phyloP scores from a whole-genome alignment of 2,329 filamentous ascomycete species.

The Ophiognomonia clavigignenti-juglandacearum region DNA sequence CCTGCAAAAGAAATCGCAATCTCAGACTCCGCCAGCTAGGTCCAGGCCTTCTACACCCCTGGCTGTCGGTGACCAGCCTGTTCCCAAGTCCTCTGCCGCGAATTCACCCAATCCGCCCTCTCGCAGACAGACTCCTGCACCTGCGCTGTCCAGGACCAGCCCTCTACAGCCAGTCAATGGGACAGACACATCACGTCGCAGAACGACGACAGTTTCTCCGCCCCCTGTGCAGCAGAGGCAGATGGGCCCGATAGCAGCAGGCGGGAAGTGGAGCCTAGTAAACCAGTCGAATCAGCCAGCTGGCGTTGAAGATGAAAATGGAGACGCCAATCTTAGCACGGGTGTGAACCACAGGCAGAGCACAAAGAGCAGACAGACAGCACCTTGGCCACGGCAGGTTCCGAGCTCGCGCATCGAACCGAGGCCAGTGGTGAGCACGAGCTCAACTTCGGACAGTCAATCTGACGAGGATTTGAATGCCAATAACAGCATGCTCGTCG shows the following conservation, averaged over 20 bases:
- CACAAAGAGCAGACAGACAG: neutral
- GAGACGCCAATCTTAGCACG: conserved; percentile 9
- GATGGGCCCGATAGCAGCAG: neutral
- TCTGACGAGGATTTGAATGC: neutral
- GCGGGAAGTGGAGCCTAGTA: neutral
- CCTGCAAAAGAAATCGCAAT: conserved; percentile 13
- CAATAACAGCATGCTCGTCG: neutral
- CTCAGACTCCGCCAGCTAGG: neutral
- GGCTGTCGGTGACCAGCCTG: neutral
- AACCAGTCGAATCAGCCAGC: neutral
- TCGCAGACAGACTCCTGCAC: conserved; percentile 1
- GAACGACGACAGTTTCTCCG: neutral
- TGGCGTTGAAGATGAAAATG: neutral
- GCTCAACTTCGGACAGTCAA: neutral
- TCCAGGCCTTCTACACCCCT: neutral
- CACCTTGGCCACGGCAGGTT: neutral
- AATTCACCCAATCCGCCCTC: neutral
- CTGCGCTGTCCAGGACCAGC: neutral
- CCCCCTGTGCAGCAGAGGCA: neutral
- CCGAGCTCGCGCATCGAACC: neutral
- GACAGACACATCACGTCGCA: neutral
- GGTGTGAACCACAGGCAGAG: neutral
- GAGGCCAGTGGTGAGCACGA: neutral
- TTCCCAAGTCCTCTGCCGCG: neutral
- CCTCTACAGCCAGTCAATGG: neutral